phyloP scores from a whole-genome alignment of 768 basidiomycete genomes.

The Daedalea quercina region DNA sequence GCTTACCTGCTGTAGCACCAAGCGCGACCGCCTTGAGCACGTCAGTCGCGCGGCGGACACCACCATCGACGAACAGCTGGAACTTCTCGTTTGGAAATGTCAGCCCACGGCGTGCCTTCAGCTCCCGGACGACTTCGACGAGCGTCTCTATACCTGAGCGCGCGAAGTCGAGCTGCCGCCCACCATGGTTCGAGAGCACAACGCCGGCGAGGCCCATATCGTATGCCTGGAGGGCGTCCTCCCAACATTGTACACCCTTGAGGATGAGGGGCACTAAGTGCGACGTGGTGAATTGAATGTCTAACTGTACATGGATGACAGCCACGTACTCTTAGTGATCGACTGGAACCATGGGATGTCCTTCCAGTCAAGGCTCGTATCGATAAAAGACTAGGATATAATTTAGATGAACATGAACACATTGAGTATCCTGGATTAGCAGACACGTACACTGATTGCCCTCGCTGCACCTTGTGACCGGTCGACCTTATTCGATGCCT shows the following conservation, averaged over 20 bases:
- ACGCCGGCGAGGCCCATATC: constrained; percentile 39
- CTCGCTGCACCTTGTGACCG: constrained; percentile 88
- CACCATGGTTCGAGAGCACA: constrained; percentile 56
- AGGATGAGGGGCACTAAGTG: constrained; percentile 48
- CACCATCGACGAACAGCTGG: constrained; percentile 91
- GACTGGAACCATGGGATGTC: constrained; percentile 64
- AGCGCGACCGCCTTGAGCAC: constrained; percentile 84
- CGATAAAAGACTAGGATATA: constrained; percentile 90
- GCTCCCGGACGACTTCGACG: constrained; percentile 53
- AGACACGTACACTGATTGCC: constrained; percentile 71
- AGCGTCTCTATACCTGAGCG: constrained; percentile 47
- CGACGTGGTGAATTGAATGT: neutral
- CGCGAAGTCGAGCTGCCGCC: constrained; percentile 46
- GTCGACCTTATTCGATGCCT: constrained; percentile 48
- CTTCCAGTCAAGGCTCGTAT: constrained; percentile 82
- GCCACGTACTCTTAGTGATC: constrained; percentile 46
- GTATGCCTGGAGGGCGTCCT: constrained; percentile 50
- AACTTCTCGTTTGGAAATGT: constrained; percentile 75
- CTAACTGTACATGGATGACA: neutral
- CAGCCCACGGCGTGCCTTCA: constrained; percentile 58
- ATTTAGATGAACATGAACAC: neutral
- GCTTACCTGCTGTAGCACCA: constrained; percentile 85
- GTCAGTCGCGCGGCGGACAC: constrained; percentile 86
- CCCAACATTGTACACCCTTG: constrained; percentile 62
- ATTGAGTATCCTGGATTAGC: neutral